Evolutionary conservation across 768 basidiomycete species (phyloP).

Genomic region (Cyclocybe cylindracea): DNA sequence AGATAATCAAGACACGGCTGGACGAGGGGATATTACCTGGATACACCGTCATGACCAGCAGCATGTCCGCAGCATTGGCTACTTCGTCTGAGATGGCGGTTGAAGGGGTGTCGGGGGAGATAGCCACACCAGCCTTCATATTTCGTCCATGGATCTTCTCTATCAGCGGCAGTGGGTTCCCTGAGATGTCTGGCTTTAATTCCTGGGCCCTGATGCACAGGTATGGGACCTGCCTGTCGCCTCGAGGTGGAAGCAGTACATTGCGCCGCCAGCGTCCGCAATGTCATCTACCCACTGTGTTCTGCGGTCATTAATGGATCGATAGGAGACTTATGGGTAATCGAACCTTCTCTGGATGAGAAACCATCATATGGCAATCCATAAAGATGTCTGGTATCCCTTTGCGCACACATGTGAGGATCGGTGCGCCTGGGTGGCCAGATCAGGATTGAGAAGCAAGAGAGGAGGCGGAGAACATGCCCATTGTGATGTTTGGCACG

Average conservation of each 20-base stretch:
- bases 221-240: conserved; percentile 67
- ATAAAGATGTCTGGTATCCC: conserved; percentile 94
- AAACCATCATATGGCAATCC: conserved; percentile 99
- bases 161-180: conserved; percentile 77
- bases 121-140: conserved; percentile 96
- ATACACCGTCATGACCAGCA: conserved; percentile 98
- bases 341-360: conserved; percentile 83
- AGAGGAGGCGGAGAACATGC: conserved; percentile 37
- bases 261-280: conserved; percentile 90
- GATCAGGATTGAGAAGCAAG: neutral
- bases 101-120: conserved; percentile 93
- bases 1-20: neutral
- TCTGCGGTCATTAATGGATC: neutral
- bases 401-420: conserved; percentile 83
- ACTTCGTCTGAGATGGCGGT: conserved; percentile 85
- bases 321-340: neutral
- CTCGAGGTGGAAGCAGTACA: conserved; percentile 97
- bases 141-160: conserved; percentile 73
- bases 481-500: conserved; percentile 99
- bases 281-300: conserved; percentile 95
- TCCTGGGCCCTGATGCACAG: neutral
- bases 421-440: conserved; percentile 68
- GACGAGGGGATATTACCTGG: conserved; percentile 56
- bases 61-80: conserved; percentile 85
- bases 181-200: conserved; percentile 28